A percentile compares a stretch with the other conserved stretches of the same genome.
phyloP scores from a whole-genome alignment of 208 protist species.

The Blechomonas ayalai region DNA sequence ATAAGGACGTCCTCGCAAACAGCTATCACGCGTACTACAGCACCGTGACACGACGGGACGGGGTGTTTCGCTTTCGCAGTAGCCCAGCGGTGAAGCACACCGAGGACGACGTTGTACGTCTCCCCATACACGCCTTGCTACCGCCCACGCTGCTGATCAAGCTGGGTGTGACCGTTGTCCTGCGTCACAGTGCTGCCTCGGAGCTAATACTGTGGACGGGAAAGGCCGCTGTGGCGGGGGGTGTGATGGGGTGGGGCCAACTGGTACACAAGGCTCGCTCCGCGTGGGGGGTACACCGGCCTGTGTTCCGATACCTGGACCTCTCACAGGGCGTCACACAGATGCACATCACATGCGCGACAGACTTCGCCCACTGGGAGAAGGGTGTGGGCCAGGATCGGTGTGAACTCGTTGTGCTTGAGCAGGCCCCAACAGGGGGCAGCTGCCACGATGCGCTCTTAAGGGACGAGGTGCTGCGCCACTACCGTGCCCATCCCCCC shows the following conservation, averaged over 20 bases:
- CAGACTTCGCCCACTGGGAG: slow-evolving; percentile 23
- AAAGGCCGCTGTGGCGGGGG: slow-evolving; percentile 6
- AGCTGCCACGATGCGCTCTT: neutral
- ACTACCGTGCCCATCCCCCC: slow-evolving; percentile 6
- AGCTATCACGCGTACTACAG: slow-evolving; percentile 4
- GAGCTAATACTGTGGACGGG: slow-evolving; percentile 22
- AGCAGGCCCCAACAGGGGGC: slow-evolving; percentile 7
- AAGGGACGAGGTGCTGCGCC: slow-evolving; percentile 1
- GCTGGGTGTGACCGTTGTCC: slow-evolving; percentile 16
- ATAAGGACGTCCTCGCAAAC: neutral
- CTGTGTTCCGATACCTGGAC: slow-evolving; percentile 29
- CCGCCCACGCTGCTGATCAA: slow-evolving; percentile 11
- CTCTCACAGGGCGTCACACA: slow-evolving; percentile 9
- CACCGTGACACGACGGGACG: slow-evolving; percentile 3
- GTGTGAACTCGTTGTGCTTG: slow-evolving; percentile 23
- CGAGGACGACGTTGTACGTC: slow-evolving; percentile 17
- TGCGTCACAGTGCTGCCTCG: slow-evolving; percentile 21
- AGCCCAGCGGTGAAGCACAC: slow-evolving; percentile 19
- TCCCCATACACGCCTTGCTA: slow-evolving; percentile 19
- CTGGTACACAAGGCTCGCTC: slow-evolving; percentile 21
- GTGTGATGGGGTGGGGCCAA: slow-evolving; percentile 19
- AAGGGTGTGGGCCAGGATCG: slow-evolving; percentile 7
- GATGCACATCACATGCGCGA: slow-evolving; percentile 20
- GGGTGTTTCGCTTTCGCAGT: slow-evolving; percentile 8
- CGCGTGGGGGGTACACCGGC: slow-evolving; percentile 24